Evolutionary conservation across 2,329 filamentous ascomycete genomes (phyloP), one percentile per base, ranked within the genome.

Genomic region (Zymoseptoria ardabiliae): DNA sequence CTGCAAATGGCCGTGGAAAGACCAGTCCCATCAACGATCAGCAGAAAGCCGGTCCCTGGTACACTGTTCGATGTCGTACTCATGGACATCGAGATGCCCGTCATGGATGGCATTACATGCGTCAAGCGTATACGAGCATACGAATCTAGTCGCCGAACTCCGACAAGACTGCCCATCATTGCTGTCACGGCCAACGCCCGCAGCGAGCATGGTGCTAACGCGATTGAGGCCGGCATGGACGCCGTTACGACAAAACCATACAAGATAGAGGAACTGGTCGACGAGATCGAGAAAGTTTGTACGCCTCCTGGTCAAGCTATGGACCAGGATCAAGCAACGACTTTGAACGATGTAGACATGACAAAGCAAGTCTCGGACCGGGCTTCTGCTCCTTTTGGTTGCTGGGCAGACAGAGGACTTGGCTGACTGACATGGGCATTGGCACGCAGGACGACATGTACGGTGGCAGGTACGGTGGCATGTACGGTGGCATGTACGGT

Each of bases 71-170:
- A 64, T 50, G 50, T 70, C 13, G 61, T 71, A 7, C 60, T 70
- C 22, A 69, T 71, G 66, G 70, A 71, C 53, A 62, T 70, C 20
- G 69, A 71, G 58, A 71, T 71, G 69, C 69, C 69, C 2, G 62
- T 69, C n/a, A 68, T 69, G 61, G 64, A 70, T 49, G 69, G 69
- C 8, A 53, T 70, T 4, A 65, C 62, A 3, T 70, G 68, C 50
- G 60, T 66, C 3, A 54, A 63, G 11, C 57, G 57, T 17, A 71
- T 71, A 50, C 58, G 69, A n/a, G 62, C 65, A n/a, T 60, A 65
- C 53, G 65, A 71, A 54, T 23, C 54, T 9, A 61, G 61, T 6
- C 51, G 52, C 58, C 19, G 55, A 56, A 20, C 59, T 63, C 50
- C 7, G n/a, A 30, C 54, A 1, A 63, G 65, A 52, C 59, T 71